phyloP scores from a whole-genome alignment of 2,329 filamentous ascomycete genomes.

The Cladorrhinum sp. region DNA sequence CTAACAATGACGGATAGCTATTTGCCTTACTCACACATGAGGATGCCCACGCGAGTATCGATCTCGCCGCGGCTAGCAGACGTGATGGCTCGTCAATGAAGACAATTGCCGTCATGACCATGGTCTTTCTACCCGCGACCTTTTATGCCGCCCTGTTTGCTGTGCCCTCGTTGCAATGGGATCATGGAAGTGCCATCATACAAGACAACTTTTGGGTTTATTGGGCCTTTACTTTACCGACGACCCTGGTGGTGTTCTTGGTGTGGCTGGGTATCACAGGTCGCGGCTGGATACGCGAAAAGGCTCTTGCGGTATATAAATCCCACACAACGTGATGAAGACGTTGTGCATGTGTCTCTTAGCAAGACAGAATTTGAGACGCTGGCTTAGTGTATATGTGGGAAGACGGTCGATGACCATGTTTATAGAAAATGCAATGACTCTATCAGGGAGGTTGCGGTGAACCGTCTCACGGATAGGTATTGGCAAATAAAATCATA shows the following conservation, averaged over 20 bases:
- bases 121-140: constrained; percentile 38
- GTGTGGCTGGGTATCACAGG: constrained; percentile 3
- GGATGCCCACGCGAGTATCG: constrained; percentile 24
- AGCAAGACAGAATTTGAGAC: too few species aligned
- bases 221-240: constrained; percentile 25
- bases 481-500: too few species aligned
- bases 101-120: constrained; percentile 37
- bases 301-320: constrained; percentile 45
- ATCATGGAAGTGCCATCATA: constrained; percentile 4
- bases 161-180: constrained; percentile 22
- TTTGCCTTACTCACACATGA: constrained; percentile 11
- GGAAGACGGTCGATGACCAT: too few species aligned
- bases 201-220: constrained; percentile 23
- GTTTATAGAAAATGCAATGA: too few species aligned
- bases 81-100: constrained; percentile 38
- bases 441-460: too few species aligned
- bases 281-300: neutral
- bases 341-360: too few species aligned
- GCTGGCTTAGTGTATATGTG: too few species aligned
- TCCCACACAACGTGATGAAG: constrained; percentile 48
- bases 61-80: constrained; percentile 34
- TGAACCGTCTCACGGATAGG: too few species aligned
- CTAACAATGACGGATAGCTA: neutral
- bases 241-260: constrained; percentile 18
- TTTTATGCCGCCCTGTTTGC: constrained; percentile 36